phyloP scores from a whole-genome alignment of 139 green algal species.

The Chlamydomonas sp. region DNA sequence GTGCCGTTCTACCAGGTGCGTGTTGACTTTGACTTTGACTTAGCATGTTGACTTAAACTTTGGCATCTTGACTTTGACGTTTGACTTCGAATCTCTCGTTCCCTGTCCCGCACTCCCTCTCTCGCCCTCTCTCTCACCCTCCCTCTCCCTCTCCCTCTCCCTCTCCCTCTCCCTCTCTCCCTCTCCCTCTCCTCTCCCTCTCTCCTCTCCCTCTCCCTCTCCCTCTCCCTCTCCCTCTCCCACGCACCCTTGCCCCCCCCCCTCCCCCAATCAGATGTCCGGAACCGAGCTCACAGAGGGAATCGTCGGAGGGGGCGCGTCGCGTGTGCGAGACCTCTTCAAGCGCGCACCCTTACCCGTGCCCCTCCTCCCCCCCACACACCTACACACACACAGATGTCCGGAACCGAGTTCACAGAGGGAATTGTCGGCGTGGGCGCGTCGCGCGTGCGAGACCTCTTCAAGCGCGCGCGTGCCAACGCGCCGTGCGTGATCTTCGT shows the following conservation, averaged over 20 bases:
- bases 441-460: slow-evolving; percentile 90
- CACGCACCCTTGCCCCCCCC: too few relatives aligned
- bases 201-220: too few relatives aligned
- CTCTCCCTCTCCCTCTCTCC: too few relatives aligned
- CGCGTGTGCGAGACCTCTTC: slow-evolving; percentile 1
- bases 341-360: background rate
- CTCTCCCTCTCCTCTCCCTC: too few relatives aligned
- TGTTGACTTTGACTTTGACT: too few relatives aligned
- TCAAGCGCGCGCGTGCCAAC: slow-evolving; percentile 79
- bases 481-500: slow-evolving; percentile 96
- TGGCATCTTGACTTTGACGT: too few relatives aligned
- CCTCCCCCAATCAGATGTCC: background rate
- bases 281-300: background rate
- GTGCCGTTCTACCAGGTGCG: slow-evolving; percentile 45
- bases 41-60: too few relatives aligned
- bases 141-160: too few relatives aligned
- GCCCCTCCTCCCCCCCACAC: background rate
- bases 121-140: too few relatives aligned
- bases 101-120: too few relatives aligned
- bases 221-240: too few relatives aligned
- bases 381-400: slow-evolving; percentile 64
- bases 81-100: too few relatives aligned
- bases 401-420: slow-evolving; percentile 95
- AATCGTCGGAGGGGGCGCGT: background rate
- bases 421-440: slow-evolving; percentile 94